Evolutionary conservation across 169 alveolate species (phyloP).

Genomic region (Cystoisospora suis): DNA sequence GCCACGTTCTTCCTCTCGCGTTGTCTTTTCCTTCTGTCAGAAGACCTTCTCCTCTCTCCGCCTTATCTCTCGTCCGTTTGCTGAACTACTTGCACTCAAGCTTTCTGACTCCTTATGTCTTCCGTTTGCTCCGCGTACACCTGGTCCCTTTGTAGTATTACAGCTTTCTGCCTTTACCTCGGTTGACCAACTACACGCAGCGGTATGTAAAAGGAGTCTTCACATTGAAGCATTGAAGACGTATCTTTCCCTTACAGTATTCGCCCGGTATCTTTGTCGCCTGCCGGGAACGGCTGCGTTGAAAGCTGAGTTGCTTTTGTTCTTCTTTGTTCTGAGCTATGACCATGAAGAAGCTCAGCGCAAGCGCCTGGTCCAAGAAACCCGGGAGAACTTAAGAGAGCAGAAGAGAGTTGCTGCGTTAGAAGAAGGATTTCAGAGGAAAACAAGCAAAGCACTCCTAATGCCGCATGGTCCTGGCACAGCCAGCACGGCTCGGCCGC

Average conservation of each 20-base stretch:
- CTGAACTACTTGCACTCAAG: not conserved
- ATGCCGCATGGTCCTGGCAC: not conserved
- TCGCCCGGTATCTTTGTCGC: not conserved
- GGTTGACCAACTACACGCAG: not conserved
- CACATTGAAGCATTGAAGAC: too few species aligned
- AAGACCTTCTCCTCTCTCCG: not conserved
- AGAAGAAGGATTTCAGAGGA: not conserved
- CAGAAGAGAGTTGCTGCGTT: not conserved
- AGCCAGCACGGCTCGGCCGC: not conserved
- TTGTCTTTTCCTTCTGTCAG: conserved; percentile 8
- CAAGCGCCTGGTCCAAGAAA: conserved; percentile 19
- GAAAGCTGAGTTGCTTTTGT: conserved; percentile 57
- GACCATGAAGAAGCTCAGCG: conserved; percentile 41
- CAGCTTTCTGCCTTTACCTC: conserved; percentile 8
- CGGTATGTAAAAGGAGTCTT: too few species aligned
- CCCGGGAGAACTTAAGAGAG: not conserved
- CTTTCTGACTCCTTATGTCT: not conserved
- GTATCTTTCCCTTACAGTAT: not conserved
- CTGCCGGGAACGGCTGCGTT: not conserved
- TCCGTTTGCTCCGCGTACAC: not conserved
- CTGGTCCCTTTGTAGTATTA: not conserved
- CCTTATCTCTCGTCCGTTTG: not conserved
- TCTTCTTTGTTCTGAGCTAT: conserved; percentile 25
- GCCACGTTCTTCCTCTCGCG: not conserved
- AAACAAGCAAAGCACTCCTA: not conserved